Evolutionary conservation across 2,329 filamentous ascomycete genomes (phyloP).

Genomic region (Ophiocordyceps camponoti-floridani): DNA sequence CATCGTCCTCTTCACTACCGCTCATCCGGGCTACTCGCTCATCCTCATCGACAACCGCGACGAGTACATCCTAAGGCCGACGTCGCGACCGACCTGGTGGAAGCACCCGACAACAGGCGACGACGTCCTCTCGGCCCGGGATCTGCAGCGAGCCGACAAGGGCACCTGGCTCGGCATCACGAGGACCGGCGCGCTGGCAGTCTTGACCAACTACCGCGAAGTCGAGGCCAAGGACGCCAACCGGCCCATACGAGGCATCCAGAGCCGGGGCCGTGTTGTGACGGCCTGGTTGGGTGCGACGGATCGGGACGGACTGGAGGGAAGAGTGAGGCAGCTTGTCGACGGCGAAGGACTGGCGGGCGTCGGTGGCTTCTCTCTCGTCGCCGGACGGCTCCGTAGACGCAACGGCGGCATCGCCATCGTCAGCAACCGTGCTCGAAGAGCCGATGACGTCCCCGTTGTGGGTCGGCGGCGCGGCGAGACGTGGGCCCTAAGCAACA

Average conservation of each 20-base stretch:
- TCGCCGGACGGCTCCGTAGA: constrained; percentile 40
- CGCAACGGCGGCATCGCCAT: constrained; percentile 36
- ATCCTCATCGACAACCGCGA: constrained; percentile 67
- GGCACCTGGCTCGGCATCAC: constrained; percentile 52
- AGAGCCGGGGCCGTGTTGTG: constrained; percentile 45
- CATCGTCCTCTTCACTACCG: constrained; percentile 58
- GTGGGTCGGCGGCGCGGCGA: constrained; percentile 32
- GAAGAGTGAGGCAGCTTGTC: constrained; percentile 34
- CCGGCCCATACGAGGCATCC: constrained; percentile 33
- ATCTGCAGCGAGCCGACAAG: constrained; percentile 41
- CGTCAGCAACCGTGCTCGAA: constrained; percentile 40
- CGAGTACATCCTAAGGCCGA: constrained; percentile 49
- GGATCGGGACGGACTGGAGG: constrained; percentile 25
- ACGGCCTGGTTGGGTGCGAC: constrained; percentile 40
- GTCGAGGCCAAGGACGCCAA: constrained; percentile 25
- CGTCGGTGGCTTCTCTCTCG: constrained; percentile 47
- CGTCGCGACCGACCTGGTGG: constrained; percentile 48
- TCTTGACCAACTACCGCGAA: constrained; percentile 51
- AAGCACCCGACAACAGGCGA: constrained; percentile 21
- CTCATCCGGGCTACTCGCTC: constrained; percentile 57
- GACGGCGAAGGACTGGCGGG: constrained; percentile 34
- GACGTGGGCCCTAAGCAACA: constrained; percentile 45
- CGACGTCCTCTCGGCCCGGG: constrained; percentile 38
- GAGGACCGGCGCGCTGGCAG: constrained; percentile 38
- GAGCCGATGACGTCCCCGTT: constrained; percentile 36